These are phyloP conservation scores for Apiospora kogelbergensis DNA, from an alignment of 2,329 filamentous ascomycete genomes.

Conservation along the genomic window DNA sequence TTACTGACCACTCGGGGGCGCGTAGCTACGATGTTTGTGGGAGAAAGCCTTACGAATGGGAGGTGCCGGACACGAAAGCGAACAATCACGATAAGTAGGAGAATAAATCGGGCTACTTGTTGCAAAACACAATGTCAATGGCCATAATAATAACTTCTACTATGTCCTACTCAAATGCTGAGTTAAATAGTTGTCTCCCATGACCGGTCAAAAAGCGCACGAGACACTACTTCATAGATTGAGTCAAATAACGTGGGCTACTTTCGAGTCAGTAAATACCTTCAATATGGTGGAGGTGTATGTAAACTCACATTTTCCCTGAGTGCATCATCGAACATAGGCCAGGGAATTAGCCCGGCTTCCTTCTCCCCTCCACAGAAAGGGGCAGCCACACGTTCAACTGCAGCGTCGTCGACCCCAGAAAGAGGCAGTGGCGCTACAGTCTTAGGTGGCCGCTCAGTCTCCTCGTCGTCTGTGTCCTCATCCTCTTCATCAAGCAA, in stretches of 20 bases:
- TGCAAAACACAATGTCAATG: background rate
- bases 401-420: background rate
- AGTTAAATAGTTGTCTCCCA: background rate
- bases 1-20: background rate
- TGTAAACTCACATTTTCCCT: background rate
- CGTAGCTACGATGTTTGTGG: background rate
- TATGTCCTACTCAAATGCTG: background rate
- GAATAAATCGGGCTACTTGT: background rate
- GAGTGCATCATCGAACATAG: background rate
- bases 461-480: background rate
- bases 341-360: background rate
- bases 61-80: background rate
- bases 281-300: background rate
- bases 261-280: background rate
- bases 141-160: too few relatives aligned
- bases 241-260: background rate
- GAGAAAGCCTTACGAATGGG: background rate
- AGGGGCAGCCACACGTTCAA: background rate
- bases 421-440: background rate
- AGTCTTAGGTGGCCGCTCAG: background rate
- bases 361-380: background rate
- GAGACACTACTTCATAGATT: background rate
- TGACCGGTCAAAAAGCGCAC: background rate
- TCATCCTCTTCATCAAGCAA: background rate
- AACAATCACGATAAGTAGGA: background rate